Conservation (phyloP, 2,329 filamentous ascomycete species). For the Alternaria solani region DNA sequence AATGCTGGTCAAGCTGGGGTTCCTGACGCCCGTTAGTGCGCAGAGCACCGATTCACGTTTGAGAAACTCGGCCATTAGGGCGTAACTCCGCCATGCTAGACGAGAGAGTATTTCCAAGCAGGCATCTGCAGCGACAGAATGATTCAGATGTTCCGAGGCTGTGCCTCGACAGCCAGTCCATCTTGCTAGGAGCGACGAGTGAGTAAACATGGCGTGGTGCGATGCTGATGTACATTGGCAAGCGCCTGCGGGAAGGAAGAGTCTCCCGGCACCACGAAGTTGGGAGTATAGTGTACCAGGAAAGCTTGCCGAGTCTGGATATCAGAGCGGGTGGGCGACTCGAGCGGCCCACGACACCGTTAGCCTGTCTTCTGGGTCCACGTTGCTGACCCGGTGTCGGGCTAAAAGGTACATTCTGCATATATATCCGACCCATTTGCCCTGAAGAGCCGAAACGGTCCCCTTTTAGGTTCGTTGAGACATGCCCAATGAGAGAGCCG, state of each 20-base stretch:
- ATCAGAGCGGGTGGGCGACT: constrained; percentile 5
- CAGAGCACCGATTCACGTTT: constrained; percentile 13
- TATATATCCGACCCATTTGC: constrained; percentile 9
- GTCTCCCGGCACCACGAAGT: constrained; percentile 7
- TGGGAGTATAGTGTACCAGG: constrained; percentile 1
- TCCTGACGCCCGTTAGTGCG: not conserved
- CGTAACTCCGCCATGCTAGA: constrained; percentile 21
- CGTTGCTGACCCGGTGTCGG: constrained; percentile 36
- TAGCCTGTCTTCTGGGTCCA: constrained; percentile 15
- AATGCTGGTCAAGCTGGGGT: not conserved
- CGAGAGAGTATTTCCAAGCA: constrained; percentile 8
- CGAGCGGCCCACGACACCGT: constrained; percentile 12
- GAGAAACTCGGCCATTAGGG: constrained; percentile 15
- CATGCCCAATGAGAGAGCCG: constrained; percentile 17
- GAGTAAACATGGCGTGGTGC: not conserved
- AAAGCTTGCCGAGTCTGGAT: constrained; percentile 13
- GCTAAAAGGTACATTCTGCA: constrained; percentile 24
- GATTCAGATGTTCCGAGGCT: not conserved
- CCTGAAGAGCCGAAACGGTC: constrained; percentile 9
- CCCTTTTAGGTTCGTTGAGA: constrained; percentile 13
- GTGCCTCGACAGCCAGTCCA: not conserved
- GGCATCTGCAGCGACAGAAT: constrained; percentile 4
- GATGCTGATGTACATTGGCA: not conserved
- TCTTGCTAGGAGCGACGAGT: not conserved
- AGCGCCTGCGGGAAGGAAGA: not conserved